Conservation (phyloP, 2,329 filamentous ascomycete genomes). For the Curvularia eragrostidis region DNA sequence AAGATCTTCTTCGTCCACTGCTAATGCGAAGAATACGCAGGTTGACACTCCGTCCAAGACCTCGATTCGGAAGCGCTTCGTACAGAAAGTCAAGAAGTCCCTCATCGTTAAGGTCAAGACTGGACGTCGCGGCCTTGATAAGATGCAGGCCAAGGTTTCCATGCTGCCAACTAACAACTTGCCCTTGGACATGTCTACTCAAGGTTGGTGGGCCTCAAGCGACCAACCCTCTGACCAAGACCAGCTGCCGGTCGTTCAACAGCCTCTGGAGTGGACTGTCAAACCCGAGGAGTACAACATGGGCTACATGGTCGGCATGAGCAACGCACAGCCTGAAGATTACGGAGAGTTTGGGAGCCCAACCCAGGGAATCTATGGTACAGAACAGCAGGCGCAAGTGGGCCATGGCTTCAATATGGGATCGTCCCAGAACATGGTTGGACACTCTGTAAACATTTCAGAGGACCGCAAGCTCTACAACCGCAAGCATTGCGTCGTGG, state of each 20-base stretch:
- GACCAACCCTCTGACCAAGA: not conserved
- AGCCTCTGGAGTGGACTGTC: not conserved
- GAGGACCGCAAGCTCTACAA: not conserved
- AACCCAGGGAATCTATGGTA: not conserved
- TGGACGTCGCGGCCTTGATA: not conserved
- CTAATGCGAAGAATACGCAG: slow-evolving; percentile 17
- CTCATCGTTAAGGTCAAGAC: slow-evolving; percentile 20
- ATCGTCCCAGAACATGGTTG: not conserved
- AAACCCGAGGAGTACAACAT: not conserved
- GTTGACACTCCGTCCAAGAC: slow-evolving; percentile 2
- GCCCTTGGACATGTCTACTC: too few relatives aligned
- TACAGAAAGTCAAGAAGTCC: slow-evolving; percentile 15
- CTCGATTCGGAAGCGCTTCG: slow-evolving; percentile 16
- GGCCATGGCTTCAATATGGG: not conserved
- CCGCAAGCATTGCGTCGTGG: not conserved
- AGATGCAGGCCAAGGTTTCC: slow-evolving; percentile 9
- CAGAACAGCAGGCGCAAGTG: not conserved
- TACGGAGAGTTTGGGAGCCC: not conserved
- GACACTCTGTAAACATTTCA: too few relatives aligned
- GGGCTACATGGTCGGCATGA: not conserved
- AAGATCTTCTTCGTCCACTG: slow-evolving; percentile 7
- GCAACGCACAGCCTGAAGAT: not conserved
- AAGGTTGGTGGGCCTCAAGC: not conserved
- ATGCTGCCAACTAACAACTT: not conserved
- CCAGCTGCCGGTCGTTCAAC: not conserved